Base-by-base conservation (phyloP, 1,284 basidiomycete species). In the Chalciporus sp. region DNA sequence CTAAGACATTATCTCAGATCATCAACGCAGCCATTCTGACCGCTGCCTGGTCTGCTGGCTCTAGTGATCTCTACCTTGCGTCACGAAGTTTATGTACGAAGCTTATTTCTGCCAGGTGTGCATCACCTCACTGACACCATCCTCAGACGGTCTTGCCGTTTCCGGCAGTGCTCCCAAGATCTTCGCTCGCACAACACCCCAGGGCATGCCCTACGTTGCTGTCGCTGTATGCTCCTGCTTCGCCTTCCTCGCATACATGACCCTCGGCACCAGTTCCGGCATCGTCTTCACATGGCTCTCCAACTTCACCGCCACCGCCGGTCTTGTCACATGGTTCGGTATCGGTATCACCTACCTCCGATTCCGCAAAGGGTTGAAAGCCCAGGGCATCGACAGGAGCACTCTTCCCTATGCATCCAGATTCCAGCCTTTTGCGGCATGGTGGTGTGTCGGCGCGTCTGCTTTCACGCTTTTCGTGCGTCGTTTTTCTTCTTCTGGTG, bases 21-120 rank as follows among this genome's bases (percentile, higher is more conserved):
- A 83, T 88, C 69, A 90, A 90, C 59, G 86, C 85, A 23, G 78
- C 76, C 45, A 77, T 90, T 42, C 65, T 89, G 39, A 82, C 81
- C 16, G 80, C 84, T 1, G 86, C 87, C 3, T 83, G 82, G 74
- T 86, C 83, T 3, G 83, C 64, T 11, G 42, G 55, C 19, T 64
- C 66, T 8, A 65, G 61, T 47, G 66, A 66, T 33, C 61, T 65
- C 16, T 66, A 66, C 40, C 52, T 65, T 23, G 40, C 66, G 17
- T 65, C 63, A 8, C 66, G 62, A 28, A 63, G 52, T 47, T 39
- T 68, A 47, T 67, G 63, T 66, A 58, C 1, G 59, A 3, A 29
- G 7, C 14, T 23, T 14, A 17, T 39, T 10, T 26, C 27, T 19
- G 17, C 12, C 19, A 8, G 11, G 14, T 28, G 17, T 7, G 2